phyloP scores from a whole-genome alignment of 345 rosid genomes.

The Viola odorata region DNA sequence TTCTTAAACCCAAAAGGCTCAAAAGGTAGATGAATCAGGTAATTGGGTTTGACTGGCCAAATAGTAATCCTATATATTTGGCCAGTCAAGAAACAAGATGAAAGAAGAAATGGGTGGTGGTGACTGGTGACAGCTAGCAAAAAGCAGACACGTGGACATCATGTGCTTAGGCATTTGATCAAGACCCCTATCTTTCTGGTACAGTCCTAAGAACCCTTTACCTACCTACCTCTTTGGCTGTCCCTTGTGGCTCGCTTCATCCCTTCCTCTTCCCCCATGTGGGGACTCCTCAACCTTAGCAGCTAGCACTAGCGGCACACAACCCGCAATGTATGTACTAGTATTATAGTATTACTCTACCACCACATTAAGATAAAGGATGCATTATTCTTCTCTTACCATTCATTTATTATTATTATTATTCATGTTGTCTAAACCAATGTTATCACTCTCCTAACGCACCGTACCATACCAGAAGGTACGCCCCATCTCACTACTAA shows the following conservation, averaged over 20 bases:
- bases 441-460: too few relatives aligned
- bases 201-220: conserved; percentile 3
- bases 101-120: neutral
- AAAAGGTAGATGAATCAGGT: neutral
- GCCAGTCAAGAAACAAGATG: neutral
- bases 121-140: conserved; percentile 26
- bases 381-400: too few relatives aligned
- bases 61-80: neutral
- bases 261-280: conserved; percentile 15
- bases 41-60: neutral
- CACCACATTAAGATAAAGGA: too few relatives aligned
- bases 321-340: conserved; percentile 10
- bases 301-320: conserved; percentile 13
- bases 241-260: neutral
- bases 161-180: conserved; percentile 44
- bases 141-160: conserved; percentile 36
- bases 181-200: conserved; percentile 8
- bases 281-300: conserved; percentile 28
- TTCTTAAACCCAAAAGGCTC: neutral
- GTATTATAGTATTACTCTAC: too few relatives aligned
- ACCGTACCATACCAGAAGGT: too few relatives aligned
- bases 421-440: too few relatives aligned
- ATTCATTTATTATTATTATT: too few relatives aligned
- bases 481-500: too few relatives aligned
- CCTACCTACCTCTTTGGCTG: conserved; percentile 19